Conservation (phyloP, 768 basidiomycete genomes). For the Leccinum uliginosum region DNA sequence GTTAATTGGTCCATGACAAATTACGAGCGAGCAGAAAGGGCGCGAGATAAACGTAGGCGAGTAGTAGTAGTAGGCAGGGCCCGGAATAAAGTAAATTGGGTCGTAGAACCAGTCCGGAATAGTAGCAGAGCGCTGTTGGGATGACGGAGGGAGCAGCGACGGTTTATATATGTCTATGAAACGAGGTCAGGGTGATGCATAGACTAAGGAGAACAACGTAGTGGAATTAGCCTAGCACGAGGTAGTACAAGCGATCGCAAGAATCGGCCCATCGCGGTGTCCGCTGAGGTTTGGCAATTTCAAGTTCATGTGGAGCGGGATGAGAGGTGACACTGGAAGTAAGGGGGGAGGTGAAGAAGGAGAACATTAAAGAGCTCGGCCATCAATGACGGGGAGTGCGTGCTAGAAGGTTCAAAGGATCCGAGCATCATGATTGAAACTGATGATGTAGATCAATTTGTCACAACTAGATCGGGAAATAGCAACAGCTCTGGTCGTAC, state of each 20-base stretch:
- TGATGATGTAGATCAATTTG: constrained; percentile 18
- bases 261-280: constrained; percentile 11
- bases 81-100: constrained; percentile 19
- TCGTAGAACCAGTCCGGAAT: neutral
- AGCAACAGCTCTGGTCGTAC: neutral
- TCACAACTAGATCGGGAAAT: constrained; percentile 6
- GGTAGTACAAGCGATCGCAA: constrained; percentile 26
- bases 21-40: constrained; percentile 8
- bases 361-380: constrained; percentile 7
- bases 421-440: neutral
- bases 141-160: constrained; percentile 16
- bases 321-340: neutral
- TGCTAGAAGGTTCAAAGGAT: constrained; percentile 13
- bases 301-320: constrained; percentile 14
- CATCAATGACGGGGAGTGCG: constrained; percentile 11
- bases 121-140: constrained; percentile 18
- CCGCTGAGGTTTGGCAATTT: constrained; percentile 5
- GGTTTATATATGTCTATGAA: constrained; percentile 30
- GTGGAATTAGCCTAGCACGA: constrained; percentile 34
- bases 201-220: constrained; percentile 22
- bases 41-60: constrained; percentile 15
- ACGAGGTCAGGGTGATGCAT: constrained; percentile 39
- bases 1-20: constrained; percentile 57
- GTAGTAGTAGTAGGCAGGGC: constrained; percentile 8
- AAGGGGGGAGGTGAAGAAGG: constrained; percentile 2